Evolutionary conservation across 192 early-diverging fungal genomes (phyloP), one percentile per base, ranked within the genome.

Genomic region (Allomyces javanicus): DNA sequence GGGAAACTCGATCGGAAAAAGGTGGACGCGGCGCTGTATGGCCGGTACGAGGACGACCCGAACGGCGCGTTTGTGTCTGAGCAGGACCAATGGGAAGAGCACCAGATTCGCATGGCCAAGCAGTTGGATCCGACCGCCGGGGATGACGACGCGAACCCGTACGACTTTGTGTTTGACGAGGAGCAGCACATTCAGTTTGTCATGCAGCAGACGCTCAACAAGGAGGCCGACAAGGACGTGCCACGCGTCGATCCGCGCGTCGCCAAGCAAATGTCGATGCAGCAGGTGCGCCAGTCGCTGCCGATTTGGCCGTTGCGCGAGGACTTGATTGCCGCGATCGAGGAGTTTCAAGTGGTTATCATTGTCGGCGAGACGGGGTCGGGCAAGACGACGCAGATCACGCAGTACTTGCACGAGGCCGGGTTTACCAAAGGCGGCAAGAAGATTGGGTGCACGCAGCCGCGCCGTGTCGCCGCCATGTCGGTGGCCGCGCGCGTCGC

Each of bases 381-480:
- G 4, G 95, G 95, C 21, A 99, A 99, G 74, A 99, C 94, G 0
- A 99, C 94, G n/a, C 94, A 99, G 72, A 78, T 99, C 25, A 90
- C 96, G 17, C 96, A 99, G 73, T 99, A 99, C 67, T 75, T 99
- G 26, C 82, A 87, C 72, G 96, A 99, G 69, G 91, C 89, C 9
- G 96, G 96, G 21, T 99, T 92, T 68, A 90, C 92, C 25, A 89
- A 89, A 58, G 79, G 80, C 25, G 85, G 87, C 19, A 87, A 86
- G 74, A 87, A 85, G 72, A 83, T 99, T 71, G 93, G 91, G 23
- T 99, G 96, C 81, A 99, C 96, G 1, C 96, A 99, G 72, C 96
- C 96, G 19, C 87, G 96, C 65, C 85, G 96, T 63, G 96, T 99
- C 10, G 96, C 96, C 1, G 96, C 96, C 11, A 99, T 97, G 94